Evolutionary conservation across 108 stramenopile genomes (phyloP).

Genomic region (Nannochloropsis gaditana): DNA sequence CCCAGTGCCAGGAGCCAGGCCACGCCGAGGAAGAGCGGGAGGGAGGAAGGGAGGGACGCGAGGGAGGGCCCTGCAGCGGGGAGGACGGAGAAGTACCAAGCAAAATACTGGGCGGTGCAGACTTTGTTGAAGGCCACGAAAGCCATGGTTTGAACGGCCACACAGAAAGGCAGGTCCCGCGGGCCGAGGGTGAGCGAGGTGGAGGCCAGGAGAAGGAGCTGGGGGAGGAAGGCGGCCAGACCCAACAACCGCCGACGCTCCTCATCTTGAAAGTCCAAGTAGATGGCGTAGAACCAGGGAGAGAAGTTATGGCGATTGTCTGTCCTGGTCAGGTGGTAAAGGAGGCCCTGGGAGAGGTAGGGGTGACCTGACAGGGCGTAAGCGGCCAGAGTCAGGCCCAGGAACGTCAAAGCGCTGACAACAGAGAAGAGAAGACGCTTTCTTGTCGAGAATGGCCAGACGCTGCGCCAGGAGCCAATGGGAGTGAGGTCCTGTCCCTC

Average conservation of each 20-base stretch:
- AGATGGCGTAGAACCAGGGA: constrained; percentile 78
- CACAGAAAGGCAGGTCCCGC: constrained; percentile 61
- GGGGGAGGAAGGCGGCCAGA: constrained; percentile 65
- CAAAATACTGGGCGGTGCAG: constrained; percentile 94
- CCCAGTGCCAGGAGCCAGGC: constrained; percentile 41
- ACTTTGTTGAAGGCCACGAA: constrained; percentile 99
- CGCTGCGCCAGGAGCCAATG: background rate
- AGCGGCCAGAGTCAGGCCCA: constrained; percentile 58
- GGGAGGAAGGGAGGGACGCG: constrained; percentile 16
- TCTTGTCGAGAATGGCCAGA: background rate
- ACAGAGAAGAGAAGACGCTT: constrained; percentile 59
- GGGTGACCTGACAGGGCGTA: constrained; percentile 62
- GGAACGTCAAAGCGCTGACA: constrained; percentile 59
- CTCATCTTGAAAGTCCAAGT: constrained; percentile 58
- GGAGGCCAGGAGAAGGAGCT: constrained; percentile 64
- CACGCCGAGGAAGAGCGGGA: constrained; percentile 10
- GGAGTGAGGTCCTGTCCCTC: background rate
- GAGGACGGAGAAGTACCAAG: constrained; percentile 73
- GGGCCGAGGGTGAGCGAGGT: constrained; percentile 67
- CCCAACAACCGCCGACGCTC: constrained; percentile 40
- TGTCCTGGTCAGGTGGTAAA: constrained; percentile 86
- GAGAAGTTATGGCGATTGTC: constrained; percentile 92
- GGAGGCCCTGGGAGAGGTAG: constrained; percentile 73
- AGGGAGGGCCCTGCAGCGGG: constrained; percentile 39
- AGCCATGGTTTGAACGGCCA: constrained; percentile 80